Conservation (phyloP, 805 yeast genomes). For the Wickerhamiella qilinensis region DNA sequence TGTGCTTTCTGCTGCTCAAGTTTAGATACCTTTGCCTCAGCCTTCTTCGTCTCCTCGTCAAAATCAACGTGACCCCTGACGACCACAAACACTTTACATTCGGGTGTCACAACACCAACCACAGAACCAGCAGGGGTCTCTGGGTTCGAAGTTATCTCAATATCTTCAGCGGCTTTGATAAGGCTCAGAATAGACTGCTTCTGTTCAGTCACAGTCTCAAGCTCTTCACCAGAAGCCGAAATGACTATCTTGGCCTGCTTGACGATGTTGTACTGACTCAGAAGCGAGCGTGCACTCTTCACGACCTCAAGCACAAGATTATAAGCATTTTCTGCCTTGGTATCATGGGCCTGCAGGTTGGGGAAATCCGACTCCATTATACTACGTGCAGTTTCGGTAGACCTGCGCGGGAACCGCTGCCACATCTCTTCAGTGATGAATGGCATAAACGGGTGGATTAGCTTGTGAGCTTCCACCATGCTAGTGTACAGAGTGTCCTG, state of each 20-base stretch:
- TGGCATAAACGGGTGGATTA: conserved; percentile 98
- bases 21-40: conserved; percentile 56
- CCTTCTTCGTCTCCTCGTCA: conserved; percentile 79
- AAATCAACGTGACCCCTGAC: conserved; percentile 91
- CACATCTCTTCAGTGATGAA: conserved; percentile 94
- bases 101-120: conserved; percentile 62
- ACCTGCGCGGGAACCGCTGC: conserved; percentile 92
- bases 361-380: conserved; percentile 77
- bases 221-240: conserved; percentile 41
- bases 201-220: conserved; percentile 47
- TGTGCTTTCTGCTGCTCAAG: conserved; percentile 41
- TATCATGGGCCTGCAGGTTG: conserved; percentile 42
- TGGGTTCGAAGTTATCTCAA: conserved; percentile 41
- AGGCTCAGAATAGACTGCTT: conserved; percentile 76
- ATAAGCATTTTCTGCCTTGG: conserved; percentile 54
- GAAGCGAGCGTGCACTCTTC: conserved; percentile 78
- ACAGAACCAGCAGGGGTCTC: conserved; percentile 85
- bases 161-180: conserved; percentile 75
- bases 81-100: conserved; percentile 70
- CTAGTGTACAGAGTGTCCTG: conserved; percentile 87
- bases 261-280: conserved; percentile 77
- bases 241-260: conserved; percentile 79
- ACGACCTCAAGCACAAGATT: conserved; percentile 74
- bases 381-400: conserved; percentile 48
- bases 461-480: conserved; percentile 74